A percentile compares a stretch with the other conserved stretches of the same genome.
phyloP scores from a whole-genome alignment of 257 asterid genomes.

The Solanum chiquidenum region DNA sequence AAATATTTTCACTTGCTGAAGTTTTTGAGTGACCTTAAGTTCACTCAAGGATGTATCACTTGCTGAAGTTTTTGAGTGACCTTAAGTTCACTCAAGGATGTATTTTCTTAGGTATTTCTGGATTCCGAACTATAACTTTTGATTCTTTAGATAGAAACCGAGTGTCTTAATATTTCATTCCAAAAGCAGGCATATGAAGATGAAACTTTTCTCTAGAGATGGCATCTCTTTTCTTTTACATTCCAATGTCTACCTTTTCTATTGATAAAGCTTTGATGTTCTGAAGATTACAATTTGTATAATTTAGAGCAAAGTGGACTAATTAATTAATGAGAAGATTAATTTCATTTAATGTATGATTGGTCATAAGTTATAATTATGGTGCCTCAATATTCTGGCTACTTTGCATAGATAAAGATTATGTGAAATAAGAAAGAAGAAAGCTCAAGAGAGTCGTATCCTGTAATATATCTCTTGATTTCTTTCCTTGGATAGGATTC shows the following conservation, averaged over 20 bases:
- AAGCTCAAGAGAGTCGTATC: not conserved
- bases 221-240: not conserved
- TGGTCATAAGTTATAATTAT: not conserved
- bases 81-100: not conserved
- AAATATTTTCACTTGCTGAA: not conserved
- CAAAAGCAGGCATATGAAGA: not conserved
- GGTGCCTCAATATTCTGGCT: not conserved
- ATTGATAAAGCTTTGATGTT: not conserved
- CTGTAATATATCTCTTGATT: constrained; percentile 23
- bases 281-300: not conserved
- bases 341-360: not conserved
- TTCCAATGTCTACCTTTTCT: not conserved
- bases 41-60: not conserved
- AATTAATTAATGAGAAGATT: not conserved
- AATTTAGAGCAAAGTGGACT: not conserved
- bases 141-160: not conserved
- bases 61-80: not conserved
- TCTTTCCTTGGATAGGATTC: not conserved
- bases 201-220: not conserved
- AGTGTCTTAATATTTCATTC: not conserved
- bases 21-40: not conserved
- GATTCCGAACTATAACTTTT: not conserved
- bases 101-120: not conserved
- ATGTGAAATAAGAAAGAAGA: not conserved
- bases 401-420: not conserved